Percentiles rank a stretch among this genome's conserved stretches.
Conservation (phyloP, 345 rosid genomes). For the Eucalyptus leucophloia region DNA sequence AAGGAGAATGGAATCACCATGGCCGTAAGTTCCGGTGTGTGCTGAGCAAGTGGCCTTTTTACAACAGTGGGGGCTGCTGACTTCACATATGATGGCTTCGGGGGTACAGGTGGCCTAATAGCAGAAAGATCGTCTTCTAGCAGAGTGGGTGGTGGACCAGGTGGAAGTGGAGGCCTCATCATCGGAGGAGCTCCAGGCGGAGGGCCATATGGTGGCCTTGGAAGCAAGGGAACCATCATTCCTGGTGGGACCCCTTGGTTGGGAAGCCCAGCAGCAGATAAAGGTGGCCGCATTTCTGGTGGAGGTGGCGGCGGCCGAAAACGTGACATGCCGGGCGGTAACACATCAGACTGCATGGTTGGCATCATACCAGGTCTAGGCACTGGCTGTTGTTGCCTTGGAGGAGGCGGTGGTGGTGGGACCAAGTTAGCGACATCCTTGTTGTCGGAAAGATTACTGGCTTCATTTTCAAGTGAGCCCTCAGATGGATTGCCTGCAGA, state of each 20-base stretch:
- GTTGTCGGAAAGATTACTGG: constrained; percentile 18
- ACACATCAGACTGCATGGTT: constrained; percentile 36
- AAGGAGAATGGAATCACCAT: constrained; percentile 44
- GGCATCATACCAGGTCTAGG: constrained; percentile 32
- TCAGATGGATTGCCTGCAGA: constrained; percentile 27
- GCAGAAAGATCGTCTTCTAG: constrained; percentile 37
- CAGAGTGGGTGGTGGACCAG: constrained; percentile 74
- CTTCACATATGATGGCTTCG: constrained; percentile 87
- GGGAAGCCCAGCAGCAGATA: constrained; percentile 37
- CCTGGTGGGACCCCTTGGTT: constrained; percentile 48
- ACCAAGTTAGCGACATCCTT: constrained; percentile 39
- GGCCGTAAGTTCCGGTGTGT: constrained; percentile 89
- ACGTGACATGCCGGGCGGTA: constrained; percentile 61
- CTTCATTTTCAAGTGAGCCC: constrained; percentile 30
- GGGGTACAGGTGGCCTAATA: constrained; percentile 43
- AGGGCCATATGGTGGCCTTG: constrained; percentile 83
- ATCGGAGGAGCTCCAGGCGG: constrained; percentile 81
- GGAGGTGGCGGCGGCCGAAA: constrained; percentile 85
- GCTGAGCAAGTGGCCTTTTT: constrained; percentile 96
- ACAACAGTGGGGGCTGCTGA: constrained; percentile 99
- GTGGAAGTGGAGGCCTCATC: constrained; percentile 98
- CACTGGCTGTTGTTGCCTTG: constrained; percentile 40
- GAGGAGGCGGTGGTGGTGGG: constrained; percentile 91
- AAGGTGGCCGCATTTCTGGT: constrained; percentile 23
- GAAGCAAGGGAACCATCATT: constrained; percentile 52